Evolutionary conservation across 2,329 filamentous ascomycete species (phyloP).

Genomic region (Aspergillus caelatus): DNA sequence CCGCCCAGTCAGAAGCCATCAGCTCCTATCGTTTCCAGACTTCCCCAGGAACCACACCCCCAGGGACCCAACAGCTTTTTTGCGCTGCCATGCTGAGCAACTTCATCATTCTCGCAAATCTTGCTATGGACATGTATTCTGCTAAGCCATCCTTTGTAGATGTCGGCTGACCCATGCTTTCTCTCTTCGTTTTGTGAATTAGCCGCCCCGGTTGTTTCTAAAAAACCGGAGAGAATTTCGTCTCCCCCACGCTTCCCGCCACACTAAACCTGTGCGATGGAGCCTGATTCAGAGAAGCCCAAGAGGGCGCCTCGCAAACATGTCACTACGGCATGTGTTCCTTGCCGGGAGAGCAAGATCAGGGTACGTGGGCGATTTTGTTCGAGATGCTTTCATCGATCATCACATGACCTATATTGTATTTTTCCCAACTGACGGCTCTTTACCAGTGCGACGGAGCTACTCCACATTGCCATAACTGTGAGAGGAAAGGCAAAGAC

Average conservation of each 20-base stretch:
- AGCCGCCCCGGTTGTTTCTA: not conserved
- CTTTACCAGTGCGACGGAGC: conserved; percentile 39
- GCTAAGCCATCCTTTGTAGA: conserved; percentile 4
- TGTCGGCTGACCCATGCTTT: conserved; percentile 14
- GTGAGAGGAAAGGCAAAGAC: conserved; percentile 40
- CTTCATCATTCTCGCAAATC: not conserved
- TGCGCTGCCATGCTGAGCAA: conserved; percentile 2
- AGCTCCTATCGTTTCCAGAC: not conserved
- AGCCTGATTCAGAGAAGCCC: conserved; percentile 29
- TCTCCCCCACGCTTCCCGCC: conserved; percentile 7
- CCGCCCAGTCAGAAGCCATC: conserved; percentile 3
- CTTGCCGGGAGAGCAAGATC: conserved; percentile 50
- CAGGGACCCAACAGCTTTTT: not conserved
- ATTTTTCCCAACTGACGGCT: not conserved
- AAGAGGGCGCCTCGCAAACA: conserved; percentile 43
- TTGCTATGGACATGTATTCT: conserved; percentile 7
- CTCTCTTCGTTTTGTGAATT: not conserved
- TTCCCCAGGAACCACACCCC: conserved; percentile 2
- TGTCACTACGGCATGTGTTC: conserved; percentile 49
- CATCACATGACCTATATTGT: conserved; percentile 3
- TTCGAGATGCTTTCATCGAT: not conserved
- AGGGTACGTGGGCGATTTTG: conserved; percentile 33
- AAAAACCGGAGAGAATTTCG: not conserved
- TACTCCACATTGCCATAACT: conserved; percentile 42
- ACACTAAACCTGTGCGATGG: conserved; percentile 20